Evolutionary conservation across 2,329 filamentous ascomycete genomes (phyloP).

Genomic region (Sarocladium kiliense): DNA sequence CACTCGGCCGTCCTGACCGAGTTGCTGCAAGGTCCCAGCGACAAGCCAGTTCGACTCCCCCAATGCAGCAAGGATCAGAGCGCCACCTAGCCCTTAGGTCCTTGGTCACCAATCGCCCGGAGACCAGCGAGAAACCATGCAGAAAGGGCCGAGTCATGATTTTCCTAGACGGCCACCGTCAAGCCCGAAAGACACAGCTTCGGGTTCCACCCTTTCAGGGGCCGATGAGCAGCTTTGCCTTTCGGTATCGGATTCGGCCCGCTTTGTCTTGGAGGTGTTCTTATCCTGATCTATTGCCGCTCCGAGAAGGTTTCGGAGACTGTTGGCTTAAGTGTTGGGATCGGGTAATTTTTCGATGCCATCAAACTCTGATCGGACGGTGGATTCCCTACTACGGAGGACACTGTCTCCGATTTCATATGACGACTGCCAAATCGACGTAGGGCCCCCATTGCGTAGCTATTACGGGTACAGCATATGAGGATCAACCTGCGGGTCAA

Average conservation of each 20-base stretch:
- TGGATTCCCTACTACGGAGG: no score
- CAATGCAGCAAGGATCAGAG: slow-evolving; percentile 5
- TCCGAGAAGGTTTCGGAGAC: not conserved
- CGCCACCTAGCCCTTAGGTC: not conserved
- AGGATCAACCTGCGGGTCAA: no score
- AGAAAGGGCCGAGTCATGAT: not conserved
- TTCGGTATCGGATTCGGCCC: not conserved
- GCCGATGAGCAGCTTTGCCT: not conserved
- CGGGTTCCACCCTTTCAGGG: not conserved
- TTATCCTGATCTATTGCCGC: not conserved
- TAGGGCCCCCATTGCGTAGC: no score
- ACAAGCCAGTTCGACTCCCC: not conserved
- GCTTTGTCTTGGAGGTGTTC: not conserved
- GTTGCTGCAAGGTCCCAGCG: not conserved
- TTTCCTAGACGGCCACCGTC: not conserved
- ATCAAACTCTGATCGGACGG: no score
- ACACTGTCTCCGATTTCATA: no score
- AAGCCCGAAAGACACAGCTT: not conserved
- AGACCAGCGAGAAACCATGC: not conserved
- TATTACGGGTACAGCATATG: no score
- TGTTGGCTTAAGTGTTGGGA: no score
- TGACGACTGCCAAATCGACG: no score
- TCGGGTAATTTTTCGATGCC: no score
- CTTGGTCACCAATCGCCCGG: not conserved
- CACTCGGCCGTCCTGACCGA: no score